Base-by-base conservation (phyloP, 768 basidiomycete genomes). In the Coprinellus micaceus region DNA sequence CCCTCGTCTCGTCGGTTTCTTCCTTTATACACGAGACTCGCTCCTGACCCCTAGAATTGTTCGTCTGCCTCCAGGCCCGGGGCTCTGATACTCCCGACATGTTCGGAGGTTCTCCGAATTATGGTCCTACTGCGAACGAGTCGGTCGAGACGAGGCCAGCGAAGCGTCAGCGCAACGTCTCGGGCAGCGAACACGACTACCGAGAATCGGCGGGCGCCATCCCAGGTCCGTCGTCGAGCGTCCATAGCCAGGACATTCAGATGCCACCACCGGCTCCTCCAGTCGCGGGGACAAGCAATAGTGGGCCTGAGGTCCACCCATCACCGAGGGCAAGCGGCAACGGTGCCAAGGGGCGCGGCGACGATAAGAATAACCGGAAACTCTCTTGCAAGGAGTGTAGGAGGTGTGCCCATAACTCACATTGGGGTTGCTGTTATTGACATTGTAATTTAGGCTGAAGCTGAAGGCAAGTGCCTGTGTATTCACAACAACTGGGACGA, bases 361-460 rank as follows among this genome's bases (percentile, higher is more conserved):
- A 57, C 12, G 56, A 57, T 39, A 57, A 57, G 50, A 57, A 57
- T 53, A 75, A 73, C 60, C 73, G 78, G 48, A 74, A 72, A 56
- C 59, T 79, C 24, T 81, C 79, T 21, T 82, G 80, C 62, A 77
- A 74, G 57, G 80, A 82, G 63, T 82, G 80, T 67, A 72, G 80
- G 19, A 69, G 80, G 79, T 74, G 53, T 53, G 69, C 66, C 25
- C 44, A 26, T n/a, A 33, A 43, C 26, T 40, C 22, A 51, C 44
- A 33, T 30, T 36, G 52, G 41, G 28, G 51, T 26, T 40, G 50
- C 37, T 46, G 44, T 33, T 46, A 48, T 37, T 52, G 29, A 39
- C 24, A 24, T 29, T 53, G 48, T 44, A 33, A 52, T 26, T 39
- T 28, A 82, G 79, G 57, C 63, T 80, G 56, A 82, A 82, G 62